Base-by-base conservation (phyloP, 2,329 filamentous ascomycete species). In the Trichoderma atroviride region DNA sequence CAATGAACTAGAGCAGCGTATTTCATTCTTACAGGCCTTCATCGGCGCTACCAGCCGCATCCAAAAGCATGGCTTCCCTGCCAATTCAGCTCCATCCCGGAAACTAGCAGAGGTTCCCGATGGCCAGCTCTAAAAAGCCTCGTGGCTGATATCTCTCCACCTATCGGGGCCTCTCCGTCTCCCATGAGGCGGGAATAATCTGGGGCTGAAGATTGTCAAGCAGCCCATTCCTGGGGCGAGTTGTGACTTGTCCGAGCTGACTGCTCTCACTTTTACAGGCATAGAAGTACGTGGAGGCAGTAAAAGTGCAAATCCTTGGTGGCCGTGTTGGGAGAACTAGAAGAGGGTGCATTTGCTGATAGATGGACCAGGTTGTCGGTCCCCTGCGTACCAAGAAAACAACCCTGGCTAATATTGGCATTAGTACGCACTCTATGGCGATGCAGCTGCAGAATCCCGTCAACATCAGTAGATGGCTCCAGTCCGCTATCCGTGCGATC, bases 81-180 rank as follows among this genome's bases (percentile, higher is more conserved):
- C 4, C 62, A 50, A 11, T 29, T 55, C 27, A 55, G 6, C 22
- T 55, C 52, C 55, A 22, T 31, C 55, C 19, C 33, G 55, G 33
- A 58, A 58, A 27, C 62, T 50, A 68, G 50, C 52, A 60, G 1
- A n/a, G 43, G 29, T 59, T 66, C 24, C 16, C 19, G 43, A 56
- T 59, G 63, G n/a, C 22, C 31, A 53, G 43, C 27, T 52, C 43
- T 16, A 50, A 60, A 65, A n/a, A 24, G 64, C 56, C 40, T 59
- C 69, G 47, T 70, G 65, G 61, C 60, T 22, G 33, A 16, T 40
- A n/a, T 60, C 73, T 67, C 72, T 71, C 72, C 74, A 73, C 75
- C 76, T 77, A 77, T 77, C 74, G 75, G 67, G 72, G 61, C 43
- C 50, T 64, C 69, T 31, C 71, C 68, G 68, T 71, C 71, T 73